phyloP scores from a whole-genome alignment of 768 basidiomycete species.

The Tulasnella sp. region DNA sequence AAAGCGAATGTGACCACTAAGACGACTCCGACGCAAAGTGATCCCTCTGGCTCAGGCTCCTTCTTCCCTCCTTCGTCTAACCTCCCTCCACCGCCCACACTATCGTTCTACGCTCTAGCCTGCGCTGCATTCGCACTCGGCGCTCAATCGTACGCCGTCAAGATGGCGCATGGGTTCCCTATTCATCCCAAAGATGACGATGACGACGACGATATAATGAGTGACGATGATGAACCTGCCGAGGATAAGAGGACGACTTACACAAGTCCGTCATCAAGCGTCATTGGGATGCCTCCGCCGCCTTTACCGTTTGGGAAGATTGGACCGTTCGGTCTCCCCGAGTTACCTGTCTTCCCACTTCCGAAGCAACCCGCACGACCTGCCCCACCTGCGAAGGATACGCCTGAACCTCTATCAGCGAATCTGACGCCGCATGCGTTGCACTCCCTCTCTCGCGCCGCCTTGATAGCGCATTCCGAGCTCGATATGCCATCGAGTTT shows the following conservation, averaged over 20 bases:
- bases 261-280: neutral
- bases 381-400: neutral
- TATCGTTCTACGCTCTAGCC: constrained; percentile 49
- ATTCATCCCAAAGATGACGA: constrained; percentile 22
- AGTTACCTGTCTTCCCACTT: neutral
- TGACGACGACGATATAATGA: constrained; percentile 25
- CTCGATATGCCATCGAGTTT: constrained; percentile 1
- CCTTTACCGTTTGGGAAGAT: neutral
- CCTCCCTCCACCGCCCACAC: constrained; percentile 25
- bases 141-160: constrained; percentile 23
- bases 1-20: no score
- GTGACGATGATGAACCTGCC: neutral
- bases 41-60: no score
- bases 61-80: no score
- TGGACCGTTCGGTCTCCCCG: neutral
- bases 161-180: constrained; percentile 15
- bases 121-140: constrained; percentile 54
- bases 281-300: constrained; percentile 3
- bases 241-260: neutral
- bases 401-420: neutral
- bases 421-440: neutral
- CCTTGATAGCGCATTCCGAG: neutral
- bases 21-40: no score
- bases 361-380: neutral
- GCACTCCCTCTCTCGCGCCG: neutral